Base-by-base conservation (phyloP, 2,329 filamentous ascomycete genomes). In the Lasiodiplodia sp. region DNA sequence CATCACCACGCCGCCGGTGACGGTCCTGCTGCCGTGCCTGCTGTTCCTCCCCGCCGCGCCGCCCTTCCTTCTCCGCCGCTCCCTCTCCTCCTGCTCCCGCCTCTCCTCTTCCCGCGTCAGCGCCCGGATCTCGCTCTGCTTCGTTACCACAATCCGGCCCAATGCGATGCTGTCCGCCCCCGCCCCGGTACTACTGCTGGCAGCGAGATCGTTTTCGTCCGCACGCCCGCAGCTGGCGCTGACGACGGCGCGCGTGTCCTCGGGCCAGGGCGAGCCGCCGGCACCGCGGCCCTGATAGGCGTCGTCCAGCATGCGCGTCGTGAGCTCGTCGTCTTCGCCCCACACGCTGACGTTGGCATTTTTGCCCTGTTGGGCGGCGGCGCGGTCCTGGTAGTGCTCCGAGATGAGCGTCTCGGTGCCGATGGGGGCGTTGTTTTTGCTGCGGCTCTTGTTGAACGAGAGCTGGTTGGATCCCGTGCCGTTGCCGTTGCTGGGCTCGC, bases 391-490 rank as follows among this genome's bases (percentile, higher is more conserved):
- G 60, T 64, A 64, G 60, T 64, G 60, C 18, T 64, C 60, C 0
- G 60, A 64, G 31, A 64, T 64, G 18, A 64, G 25, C 2, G 60
- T 64, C 10, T 64, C 60, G 14, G 47, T 64, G 28, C 60, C 60
- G 4, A 64, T 51, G 44, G 21, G 31, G 1, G 31, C 31, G 31
- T 34, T 34, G 31, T 34, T 34, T 34, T 6, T 34, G 31, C 3
- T 60, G 40, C 11, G 34, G 23, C 14, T 60, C 8, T 47, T 47
- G 44, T 11, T 21, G n/a, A 18, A 44, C 18, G 57, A 58, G n/a
- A 10, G 28, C 28, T 23, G 38, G 37, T 60, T 47, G 37, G 38
- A n/a, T 16, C 38, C 16, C n/a, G 11, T 10, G 31, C 2, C 8
- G 57, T 21, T 14, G 37, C 21, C 12, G 56, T 18, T 25, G 57